Base-by-base conservation (phyloP, 768 basidiomycete species). In the Psilocybe cubensis region DNA sequence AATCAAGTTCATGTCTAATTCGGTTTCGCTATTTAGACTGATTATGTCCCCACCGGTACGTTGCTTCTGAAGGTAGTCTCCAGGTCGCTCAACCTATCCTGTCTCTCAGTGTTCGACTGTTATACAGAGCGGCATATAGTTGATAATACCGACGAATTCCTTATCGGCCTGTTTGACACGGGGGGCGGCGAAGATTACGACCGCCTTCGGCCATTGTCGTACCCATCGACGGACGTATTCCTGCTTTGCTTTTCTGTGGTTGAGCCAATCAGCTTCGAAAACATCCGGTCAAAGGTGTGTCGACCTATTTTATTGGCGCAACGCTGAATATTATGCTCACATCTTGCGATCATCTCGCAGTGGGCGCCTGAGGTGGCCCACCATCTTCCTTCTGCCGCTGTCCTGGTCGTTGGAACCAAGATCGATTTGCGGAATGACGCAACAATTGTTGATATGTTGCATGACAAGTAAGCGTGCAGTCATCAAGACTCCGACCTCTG, bases 151-250 rank as follows among this genome's bases (percentile, higher is more conserved):
- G n/a, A 23, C 5, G 10, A 24, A 6, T 9, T 25, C 44, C 14
- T 11, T 14, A 14, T 46, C 17, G 44, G 23, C 0, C 27, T 31
- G 12, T 48, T 14, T 5, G 46, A 31, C 10, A 48, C 46, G 10
- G 27, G 27, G 9, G 46, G 46, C 17, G n/a, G 7, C 17, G 46
- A 29, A 8, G 46, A 29, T 2, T 31, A 48, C 11, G 47, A 51
- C 10, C 48, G 17, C 23, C 48, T 50, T 25, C 47, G 55, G 1
- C 47, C 48, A 23, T n/a, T 50, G 6, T 17, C 21, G 7, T 56
- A 56, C 48, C 48, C 48, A 11, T 28, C 33, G n/a, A 56, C 55
- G 6, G 55, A 56, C 23, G 27, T 56, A 3, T 56, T 56, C 38
- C n/a, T 56, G 12, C 8, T 56, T 9, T 56, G 55, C 6, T 56